Evolutionary conservation across 1,139 yeast species (phyloP), one percentile per base, ranked within the genome.

Genomic region (Hansenula lynferdii): DNA sequence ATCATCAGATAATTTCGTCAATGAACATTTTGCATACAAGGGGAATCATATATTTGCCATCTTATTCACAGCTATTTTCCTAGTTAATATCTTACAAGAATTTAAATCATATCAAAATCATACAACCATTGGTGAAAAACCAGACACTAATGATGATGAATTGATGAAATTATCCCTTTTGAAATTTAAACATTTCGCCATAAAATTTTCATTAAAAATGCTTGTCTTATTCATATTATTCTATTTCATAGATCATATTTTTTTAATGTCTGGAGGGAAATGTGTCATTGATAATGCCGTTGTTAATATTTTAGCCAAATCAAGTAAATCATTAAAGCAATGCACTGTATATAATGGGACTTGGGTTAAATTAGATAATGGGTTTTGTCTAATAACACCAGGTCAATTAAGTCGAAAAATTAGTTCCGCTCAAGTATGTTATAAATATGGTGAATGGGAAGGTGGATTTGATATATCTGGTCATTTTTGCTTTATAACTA

Each of bases 391-490:
- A 2, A 11, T 49, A 5, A 34, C 44, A 2, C 44, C 52, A 3
- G 16, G 11, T 1, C 54, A 45, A 31, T 32, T 47, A 3, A 18
- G 43, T 5, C 6, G 34, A 15, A 26, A 26, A 3, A 40, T 51
- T 11, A 35, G 29, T 8, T 39, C 47, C 16, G 53, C 56, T 6
- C 43, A 48, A 27, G 31, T 33, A 10, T 53, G 57, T 34, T 35
- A 42, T 15, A 19, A 33, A 8, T 59, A 61, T 17, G 70, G 70
- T 2, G 42, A 42, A 20, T 80, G 85, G 83, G 55, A 54, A 6
- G 72, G 75, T 28, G 83, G 82, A 5, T 76, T 77, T 45, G 86
- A 80, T 53, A 57, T 73, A 1, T 78, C 85, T 21, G 86, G 89
- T 0, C 89, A 81, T 54, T 72, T 70, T 42, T 74, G 75, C 48